Conservation (phyloP, 2,329 filamentous ascomycete genomes). For the Cladorrhinum sp. region DNA sequence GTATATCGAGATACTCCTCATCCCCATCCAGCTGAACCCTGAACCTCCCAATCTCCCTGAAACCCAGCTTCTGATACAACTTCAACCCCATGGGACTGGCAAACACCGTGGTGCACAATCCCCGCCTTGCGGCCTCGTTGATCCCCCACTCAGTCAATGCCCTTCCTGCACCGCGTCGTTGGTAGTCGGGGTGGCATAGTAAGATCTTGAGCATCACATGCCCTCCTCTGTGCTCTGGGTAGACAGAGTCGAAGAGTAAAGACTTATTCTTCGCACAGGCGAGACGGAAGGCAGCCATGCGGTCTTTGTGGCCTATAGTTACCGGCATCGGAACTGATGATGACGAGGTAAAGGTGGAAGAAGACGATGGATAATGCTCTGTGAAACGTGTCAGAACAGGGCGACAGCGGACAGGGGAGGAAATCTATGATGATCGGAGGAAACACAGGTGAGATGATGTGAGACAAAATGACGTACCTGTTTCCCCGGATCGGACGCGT, state of each 20-base stretch:
- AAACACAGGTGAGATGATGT: neutral
- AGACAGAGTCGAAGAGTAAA: conserved; percentile 22
- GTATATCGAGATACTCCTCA: conserved; percentile 24
- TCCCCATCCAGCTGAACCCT: conserved; percentile 27
- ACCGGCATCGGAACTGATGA: conserved; percentile 13
- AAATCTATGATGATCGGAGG: neutral
- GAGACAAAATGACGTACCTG: conserved; percentile 8
- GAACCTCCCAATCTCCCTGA: conserved; percentile 24
- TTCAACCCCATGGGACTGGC: conserved; percentile 26
- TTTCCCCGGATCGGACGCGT: neutral
- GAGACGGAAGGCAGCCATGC: conserved; percentile 23
- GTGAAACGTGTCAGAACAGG: conserved; percentile 5
- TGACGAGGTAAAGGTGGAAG: conserved; percentile 1
- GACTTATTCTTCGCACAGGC: conserved; percentile 18
- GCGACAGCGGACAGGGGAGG: neutral
- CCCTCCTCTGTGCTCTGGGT: conserved; percentile 9
- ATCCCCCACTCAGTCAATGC: conserved; percentile 26
- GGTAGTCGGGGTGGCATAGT: conserved; percentile 24
- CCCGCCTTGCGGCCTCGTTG: conserved; percentile 14
- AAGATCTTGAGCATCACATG: conserved; percentile 29
- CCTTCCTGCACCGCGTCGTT: conserved; percentile 25
- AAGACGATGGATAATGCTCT: conserved; percentile 5
- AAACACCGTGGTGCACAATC: conserved; percentile 26
- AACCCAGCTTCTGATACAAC: conserved; percentile 26
- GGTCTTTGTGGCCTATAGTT: conserved; percentile 22